Percentiles rank a stretch among this genome's conserved stretches.
phyloP scores from a whole-genome alignment of 352 stramenopile species.

The Phytophthora brassicae region DNA sequence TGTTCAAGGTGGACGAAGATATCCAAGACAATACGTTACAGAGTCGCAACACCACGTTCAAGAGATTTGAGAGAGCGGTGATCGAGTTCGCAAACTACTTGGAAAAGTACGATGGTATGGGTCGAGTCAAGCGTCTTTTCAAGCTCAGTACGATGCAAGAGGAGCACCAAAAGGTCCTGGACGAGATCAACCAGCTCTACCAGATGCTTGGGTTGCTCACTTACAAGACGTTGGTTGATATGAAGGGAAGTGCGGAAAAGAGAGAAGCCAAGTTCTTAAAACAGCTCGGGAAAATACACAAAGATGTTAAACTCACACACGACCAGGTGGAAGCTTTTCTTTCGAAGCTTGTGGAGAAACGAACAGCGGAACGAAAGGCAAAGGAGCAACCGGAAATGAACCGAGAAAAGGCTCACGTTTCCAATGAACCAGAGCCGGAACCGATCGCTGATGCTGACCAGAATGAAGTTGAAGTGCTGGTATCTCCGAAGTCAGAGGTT shows the following conservation, averaged over 20 bases:
- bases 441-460: background rate
- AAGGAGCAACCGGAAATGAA: background rate
- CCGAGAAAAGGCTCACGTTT: background rate
- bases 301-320: conserved; percentile 14
- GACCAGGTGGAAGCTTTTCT: conserved; percentile 15
- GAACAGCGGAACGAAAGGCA: background rate
- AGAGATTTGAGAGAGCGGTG: conserved; percentile 11
- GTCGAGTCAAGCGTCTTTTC: conserved; percentile 18
- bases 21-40: conserved; percentile 15
- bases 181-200: conserved; percentile 38
- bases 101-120: conserved; percentile 22
- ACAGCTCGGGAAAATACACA: conserved; percentile 19
- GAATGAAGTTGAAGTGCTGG: background rate
- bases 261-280: conserved; percentile 12
- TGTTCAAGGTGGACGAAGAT: background rate
- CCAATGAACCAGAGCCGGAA: background rate
- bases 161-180: conserved; percentile 19
- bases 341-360: conserved; percentile 1
- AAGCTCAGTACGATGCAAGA: conserved; percentile 28
- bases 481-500: too few relatives aligned
- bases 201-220: conserved; percentile 29
- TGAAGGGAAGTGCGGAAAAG: background rate
- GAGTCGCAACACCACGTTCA: conserved; percentile 3
- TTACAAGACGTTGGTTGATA: conserved; percentile 8
- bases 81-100: conserved; percentile 16